phyloP scores from a whole-genome alignment of 2,329 filamentous ascomycete genomes.

The Fusarium neocosmosporiellum region DNA sequence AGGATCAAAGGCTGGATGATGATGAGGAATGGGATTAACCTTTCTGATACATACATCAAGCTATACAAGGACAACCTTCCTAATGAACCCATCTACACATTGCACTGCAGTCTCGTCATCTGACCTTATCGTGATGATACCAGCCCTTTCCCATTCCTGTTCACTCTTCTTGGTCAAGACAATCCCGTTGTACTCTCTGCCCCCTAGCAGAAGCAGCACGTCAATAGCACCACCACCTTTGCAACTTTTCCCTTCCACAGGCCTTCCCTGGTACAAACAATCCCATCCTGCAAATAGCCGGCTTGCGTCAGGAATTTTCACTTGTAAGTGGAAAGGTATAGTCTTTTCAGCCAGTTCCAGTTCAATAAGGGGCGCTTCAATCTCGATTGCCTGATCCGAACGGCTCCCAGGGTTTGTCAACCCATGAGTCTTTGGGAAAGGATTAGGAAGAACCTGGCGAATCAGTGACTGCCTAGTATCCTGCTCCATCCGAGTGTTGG shows the following conservation, averaged over 20 bases:
- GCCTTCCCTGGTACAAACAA: background rate
- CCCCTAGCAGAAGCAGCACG: background rate
- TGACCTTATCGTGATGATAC: background rate
- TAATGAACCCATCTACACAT: background rate
- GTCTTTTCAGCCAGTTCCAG: background rate
- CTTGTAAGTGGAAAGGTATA: background rate
- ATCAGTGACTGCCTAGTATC: background rate
- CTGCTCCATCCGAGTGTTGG: background rate
- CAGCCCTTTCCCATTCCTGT: background rate
- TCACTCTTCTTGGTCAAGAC: background rate
- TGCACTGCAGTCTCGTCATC: background rate
- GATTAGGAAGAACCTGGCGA: background rate
- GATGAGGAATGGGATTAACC: background rate
- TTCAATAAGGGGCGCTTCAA: background rate
- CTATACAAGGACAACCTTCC: background rate
- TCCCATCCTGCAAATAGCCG: background rate
- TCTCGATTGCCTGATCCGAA: background rate
- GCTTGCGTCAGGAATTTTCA: background rate
- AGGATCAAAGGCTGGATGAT: background rate
- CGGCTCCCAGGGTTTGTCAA: background rate
- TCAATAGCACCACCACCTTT: background rate
- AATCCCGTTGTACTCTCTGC: background rate
- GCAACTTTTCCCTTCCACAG: background rate
- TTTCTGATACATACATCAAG: background rate
- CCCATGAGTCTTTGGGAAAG: background rate